Evolutionary conservation across 352 stramenopile species (phyloP), one percentile per base, ranked within the genome.

Genomic region (Hyaloperonospora brassicae): DNA sequence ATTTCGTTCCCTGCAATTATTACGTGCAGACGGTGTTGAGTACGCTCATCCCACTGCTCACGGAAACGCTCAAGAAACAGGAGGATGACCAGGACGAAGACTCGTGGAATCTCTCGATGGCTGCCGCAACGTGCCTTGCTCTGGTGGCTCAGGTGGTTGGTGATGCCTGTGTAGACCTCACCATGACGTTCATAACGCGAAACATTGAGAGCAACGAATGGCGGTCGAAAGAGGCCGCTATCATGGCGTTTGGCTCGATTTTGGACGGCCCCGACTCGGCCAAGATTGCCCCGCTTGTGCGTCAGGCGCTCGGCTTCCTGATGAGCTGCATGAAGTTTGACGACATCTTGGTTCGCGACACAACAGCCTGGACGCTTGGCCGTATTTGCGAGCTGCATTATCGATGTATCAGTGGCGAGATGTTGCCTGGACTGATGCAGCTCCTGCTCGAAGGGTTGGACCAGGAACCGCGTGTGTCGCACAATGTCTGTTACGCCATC

Each of bases 161-260:
- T 14, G 87, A 98, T 56, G 73, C 70, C 3, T 93, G 97, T 40
- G 86, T 98, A 11, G 73, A 87, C 39, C 68, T 80, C 23, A 87
- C 97, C 4, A 96, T 98, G 71, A 72, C 76, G 6, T 98, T 98
- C 68, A 95, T 98, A 42, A 90, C 84, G 27, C 64, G 87, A 50
- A 96, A 98, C 62, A 98, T 99, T 47, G 78, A 96, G 53, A 94
- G 78, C 62, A 73, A 83, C 24, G 89, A 98, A 49, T 99, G 96
- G 96, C 86, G 88, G 34, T 70, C 87, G 35, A 95, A 97, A 52
- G 95, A 99, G 70, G 95, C 96, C 1, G 89, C 94, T 3, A 97
- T 97, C 36, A 98, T 98, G 91, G 93, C 94, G 5, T 98, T 99
- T 57, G 93, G 91, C 43, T 96, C 87, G 44, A 97, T 98, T 51